phyloP scores from a whole-genome alignment of 2,329 filamentous ascomycete genomes.

The Didymella exigua region DNA sequence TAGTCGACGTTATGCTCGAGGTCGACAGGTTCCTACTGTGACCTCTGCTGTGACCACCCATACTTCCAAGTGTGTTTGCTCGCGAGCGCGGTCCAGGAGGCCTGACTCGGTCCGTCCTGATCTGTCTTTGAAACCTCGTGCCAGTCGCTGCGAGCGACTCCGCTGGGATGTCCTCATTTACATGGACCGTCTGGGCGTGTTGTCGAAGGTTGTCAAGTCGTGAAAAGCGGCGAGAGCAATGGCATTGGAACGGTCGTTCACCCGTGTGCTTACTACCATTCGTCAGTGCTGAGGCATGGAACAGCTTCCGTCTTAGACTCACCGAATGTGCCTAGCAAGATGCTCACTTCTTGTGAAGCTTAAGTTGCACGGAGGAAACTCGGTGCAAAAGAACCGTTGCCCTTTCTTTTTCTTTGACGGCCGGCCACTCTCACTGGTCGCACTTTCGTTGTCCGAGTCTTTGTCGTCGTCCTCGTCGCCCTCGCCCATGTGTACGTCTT shows the following conservation, averaged over 20 bases:
- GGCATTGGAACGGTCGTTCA: conserved; percentile 94
- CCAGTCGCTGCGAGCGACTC: conserved; percentile 93
- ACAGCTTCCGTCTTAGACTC: conserved; percentile 37
- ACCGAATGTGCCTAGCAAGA: conserved; percentile 91
- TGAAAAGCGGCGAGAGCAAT: conserved; percentile 91
- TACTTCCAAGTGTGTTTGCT: conserved; percentile 76
- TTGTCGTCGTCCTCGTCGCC: conserved; percentile 71
- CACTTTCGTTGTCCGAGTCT: conserved; percentile 58
- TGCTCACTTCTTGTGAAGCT: conserved; percentile 98
- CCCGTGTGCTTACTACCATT: conserved; percentile 85
- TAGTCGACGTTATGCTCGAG: conserved; percentile 80
- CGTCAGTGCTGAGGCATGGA: conserved; percentile 32
- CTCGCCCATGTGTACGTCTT: conserved; percentile 78
- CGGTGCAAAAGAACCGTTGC: conserved; percentile 93
- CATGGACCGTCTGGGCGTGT: conserved; percentile 96
- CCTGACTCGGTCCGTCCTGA: conserved; percentile 82
- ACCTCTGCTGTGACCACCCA: conserved; percentile 72
- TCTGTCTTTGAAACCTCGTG: conserved; percentile 89
- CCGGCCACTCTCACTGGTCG: conserved; percentile 66
- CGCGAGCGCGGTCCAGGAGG: conserved; percentile 74
- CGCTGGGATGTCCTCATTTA: conserved; percentile 94
- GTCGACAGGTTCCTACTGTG: conserved; percentile 86
- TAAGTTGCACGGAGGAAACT: conserved; percentile 89
- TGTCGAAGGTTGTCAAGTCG: conserved; percentile 93
- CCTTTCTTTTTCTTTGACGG: conserved; percentile 95